phyloP scores from a whole-genome alignment of 2,329 filamentous ascomycete genomes.

The Aspergillus cejpii region DNA sequence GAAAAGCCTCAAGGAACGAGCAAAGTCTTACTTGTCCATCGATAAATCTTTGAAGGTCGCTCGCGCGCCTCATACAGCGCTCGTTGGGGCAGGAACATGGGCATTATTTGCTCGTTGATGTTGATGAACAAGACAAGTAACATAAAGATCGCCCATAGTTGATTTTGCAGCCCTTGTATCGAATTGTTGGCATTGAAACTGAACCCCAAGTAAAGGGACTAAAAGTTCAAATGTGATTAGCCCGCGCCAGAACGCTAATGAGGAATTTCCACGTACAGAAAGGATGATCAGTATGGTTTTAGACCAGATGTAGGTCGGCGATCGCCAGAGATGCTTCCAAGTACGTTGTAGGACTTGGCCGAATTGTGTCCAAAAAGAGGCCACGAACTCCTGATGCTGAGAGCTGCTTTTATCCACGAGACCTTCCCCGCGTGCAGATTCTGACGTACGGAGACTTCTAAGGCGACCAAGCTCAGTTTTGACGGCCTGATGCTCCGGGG shows the following conservation, averaged over 20 bases:
- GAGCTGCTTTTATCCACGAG: constrained; percentile 48
- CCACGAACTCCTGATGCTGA: constrained; percentile 70
- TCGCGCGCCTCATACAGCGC: constrained; percentile 76
- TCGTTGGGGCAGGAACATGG: constrained; percentile 72
- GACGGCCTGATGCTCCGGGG: constrained; percentile 48
- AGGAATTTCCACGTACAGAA: constrained; percentile 71
- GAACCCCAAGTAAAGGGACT: too few relatives aligned
- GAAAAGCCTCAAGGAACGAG: too few relatives aligned
- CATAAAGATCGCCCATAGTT: constrained; percentile 79
- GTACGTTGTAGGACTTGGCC: constrained; percentile 60
- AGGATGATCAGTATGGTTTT: constrained; percentile 59
- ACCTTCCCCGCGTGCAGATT: too few relatives aligned
- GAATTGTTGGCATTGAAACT: constrained; percentile 63
- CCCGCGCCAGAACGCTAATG: too few relatives aligned
- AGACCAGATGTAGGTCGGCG: constrained; percentile 73
- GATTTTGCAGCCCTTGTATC: constrained; percentile 70
- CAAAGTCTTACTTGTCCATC: too few relatives aligned
- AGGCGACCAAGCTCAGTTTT: constrained; percentile 52
- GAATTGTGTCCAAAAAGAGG: constrained; percentile 60
- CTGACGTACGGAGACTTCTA: too few relatives aligned
- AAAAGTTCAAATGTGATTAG: too few relatives aligned
- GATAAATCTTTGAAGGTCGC: constrained; percentile 71
- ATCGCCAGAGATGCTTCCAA: constrained; percentile 82
- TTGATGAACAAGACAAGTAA: constrained; percentile 50
- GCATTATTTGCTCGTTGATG: constrained; percentile 56